Conservation (phyloP, 306 rosid genomes). For the Trichosanthes cucumerina region DNA sequence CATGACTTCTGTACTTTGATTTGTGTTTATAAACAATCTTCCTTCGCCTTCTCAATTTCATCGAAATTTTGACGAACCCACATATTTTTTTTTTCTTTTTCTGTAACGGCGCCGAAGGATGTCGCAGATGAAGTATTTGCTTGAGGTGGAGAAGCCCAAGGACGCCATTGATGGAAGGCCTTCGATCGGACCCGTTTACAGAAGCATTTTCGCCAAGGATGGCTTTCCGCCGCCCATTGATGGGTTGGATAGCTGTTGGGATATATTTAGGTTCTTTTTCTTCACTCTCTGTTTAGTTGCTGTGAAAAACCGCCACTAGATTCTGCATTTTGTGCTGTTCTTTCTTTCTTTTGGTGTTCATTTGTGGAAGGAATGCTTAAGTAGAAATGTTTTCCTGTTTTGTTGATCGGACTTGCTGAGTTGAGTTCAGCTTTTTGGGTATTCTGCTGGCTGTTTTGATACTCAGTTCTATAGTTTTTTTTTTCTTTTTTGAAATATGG, state of each 20-base stretch:
- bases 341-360: not conserved
- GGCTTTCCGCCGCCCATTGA: constrained; percentile 61
- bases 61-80: not conserved
- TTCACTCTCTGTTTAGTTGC: constrained; percentile 7
- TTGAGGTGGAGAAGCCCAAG: constrained; percentile 65
- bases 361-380: not conserved
- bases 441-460: not conserved
- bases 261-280: constrained; percentile 60
- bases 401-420: not conserved
- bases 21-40: not conserved
- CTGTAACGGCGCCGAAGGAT: constrained; percentile 1
- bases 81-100: not conserved
- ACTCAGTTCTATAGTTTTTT: not conserved
- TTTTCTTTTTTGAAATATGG: not conserved
- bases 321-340: not conserved
- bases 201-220: constrained; percentile 70
- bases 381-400: not conserved
- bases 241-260: constrained; percentile 83
- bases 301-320: not conserved
- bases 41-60: not conserved
- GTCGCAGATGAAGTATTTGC: constrained; percentile 43
- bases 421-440: not conserved
- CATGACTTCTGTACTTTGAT: not conserved
- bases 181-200: constrained; percentile 73
- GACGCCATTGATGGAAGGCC: constrained; percentile 45